These are phyloP conservation scores for Thermoascus crustaceus DNA, from an alignment of 2,329 filamentous ascomycete genomes.

Conservation along the genomic window DNA sequence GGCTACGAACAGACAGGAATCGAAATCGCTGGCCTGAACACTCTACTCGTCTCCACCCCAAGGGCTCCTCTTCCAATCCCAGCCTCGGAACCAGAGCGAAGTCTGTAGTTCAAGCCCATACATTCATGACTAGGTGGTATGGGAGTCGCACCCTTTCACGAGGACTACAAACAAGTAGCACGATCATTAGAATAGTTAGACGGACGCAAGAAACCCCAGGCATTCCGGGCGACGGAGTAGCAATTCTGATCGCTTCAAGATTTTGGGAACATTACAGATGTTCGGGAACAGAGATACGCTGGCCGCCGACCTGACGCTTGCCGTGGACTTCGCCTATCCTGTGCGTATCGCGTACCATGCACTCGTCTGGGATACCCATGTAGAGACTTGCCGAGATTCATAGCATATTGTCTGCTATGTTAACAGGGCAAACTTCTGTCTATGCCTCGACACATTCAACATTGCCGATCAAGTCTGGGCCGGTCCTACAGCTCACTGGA, in stretches of 20 bases:
- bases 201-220: background rate
- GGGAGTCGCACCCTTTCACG: no score
- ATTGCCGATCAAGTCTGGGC: constrained; percentile 62
- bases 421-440: constrained; percentile 61
- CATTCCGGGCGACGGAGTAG: background rate
- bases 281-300: constrained; percentile 48
- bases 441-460: constrained; percentile 71
- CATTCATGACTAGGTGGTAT: no score
- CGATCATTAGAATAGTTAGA: no score
- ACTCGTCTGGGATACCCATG: constrained; percentile 60
- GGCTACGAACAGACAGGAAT: no score
- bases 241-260: constrained; percentile 59
- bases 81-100: background rate
- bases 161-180: no score
- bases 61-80: background rate
- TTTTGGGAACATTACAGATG: constrained; percentile 44
- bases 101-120: background rate
- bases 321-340: constrained; percentile 54
- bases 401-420: constrained; percentile 62
- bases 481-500: constrained; percentile 52
- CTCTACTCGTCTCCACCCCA: no score
- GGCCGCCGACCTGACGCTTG: constrained; percentile 52
- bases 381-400: constrained; percentile 60
- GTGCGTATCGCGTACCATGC: constrained; percentile 67
- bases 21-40: no score